phyloP scores from a whole-genome alignment of 768 basidiomycete genomes.

The Agrocybe praecox region DNA sequence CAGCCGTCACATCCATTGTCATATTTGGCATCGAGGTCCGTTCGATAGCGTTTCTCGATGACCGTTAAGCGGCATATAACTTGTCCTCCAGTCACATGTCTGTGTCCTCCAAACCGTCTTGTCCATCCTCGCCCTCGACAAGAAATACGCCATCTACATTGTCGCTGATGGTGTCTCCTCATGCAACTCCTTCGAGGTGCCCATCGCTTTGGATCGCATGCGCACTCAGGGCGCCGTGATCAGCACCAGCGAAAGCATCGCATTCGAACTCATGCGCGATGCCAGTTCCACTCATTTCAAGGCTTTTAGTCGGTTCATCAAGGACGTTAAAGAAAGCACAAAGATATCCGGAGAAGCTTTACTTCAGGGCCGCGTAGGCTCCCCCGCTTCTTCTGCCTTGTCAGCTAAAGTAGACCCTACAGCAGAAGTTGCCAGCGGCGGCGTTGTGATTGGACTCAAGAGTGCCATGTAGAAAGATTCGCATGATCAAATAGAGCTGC shows the following conservation, averaged over 20 bases:
- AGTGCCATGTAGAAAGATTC: conserved; percentile 19
- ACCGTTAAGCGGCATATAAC: neutral
- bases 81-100: conserved; percentile 68
- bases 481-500: neutral
- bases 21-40: conserved; percentile 88
- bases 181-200: conserved; percentile 78
- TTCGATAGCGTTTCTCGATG: conserved; percentile 2
- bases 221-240: conserved; percentile 75
- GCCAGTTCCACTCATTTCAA: conserved; percentile 69
- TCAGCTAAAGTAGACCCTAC: neutral
- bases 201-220: conserved; percentile 70
- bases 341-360: conserved; percentile 37
- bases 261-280: conserved; percentile 77
- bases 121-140: conserved; percentile 51
- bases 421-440: conserved; percentile 12
- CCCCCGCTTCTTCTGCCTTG: neutral
- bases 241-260: conserved; percentile 79
- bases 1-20: conserved; percentile 60
- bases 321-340: conserved; percentile 75
- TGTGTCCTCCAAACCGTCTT: conserved; percentile 87
- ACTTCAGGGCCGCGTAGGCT: conserved; percentile 17
- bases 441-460: conserved; percentile 11
- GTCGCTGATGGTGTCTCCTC: conserved; percentile 87
- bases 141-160: conserved; percentile 56
- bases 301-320: conserved; percentile 69